phyloP scores from a whole-genome alignment of 495 filamentous ascomycete genomes.

The Cercophora samala region DNA sequence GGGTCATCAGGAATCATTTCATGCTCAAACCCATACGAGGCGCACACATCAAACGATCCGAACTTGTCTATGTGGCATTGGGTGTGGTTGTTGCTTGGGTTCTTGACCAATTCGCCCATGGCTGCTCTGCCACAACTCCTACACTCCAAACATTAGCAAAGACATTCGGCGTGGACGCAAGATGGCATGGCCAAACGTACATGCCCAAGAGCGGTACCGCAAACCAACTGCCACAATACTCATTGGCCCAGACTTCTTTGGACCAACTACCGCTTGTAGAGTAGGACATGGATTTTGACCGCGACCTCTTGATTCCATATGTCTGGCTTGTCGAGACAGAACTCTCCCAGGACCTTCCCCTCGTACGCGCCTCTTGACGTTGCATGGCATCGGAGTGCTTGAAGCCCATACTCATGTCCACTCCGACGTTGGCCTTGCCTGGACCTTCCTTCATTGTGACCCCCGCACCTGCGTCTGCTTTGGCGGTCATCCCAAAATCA shows the following conservation, averaged over 20 bases:
- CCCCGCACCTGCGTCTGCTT: background rate
- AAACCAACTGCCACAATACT: slow-evolving; percentile 1
- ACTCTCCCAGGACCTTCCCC: too few species aligned
- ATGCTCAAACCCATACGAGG: background rate
- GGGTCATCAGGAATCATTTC: background rate
- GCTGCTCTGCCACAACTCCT: background rate
- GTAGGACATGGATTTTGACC: background rate
- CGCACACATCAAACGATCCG: background rate
- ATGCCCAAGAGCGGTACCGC: background rate
- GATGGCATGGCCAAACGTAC: background rate
- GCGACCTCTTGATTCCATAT: background rate
- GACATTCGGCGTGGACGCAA: background rate
- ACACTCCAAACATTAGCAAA: background rate
- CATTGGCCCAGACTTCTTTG: background rate
- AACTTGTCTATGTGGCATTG: background rate
- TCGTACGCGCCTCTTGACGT: too few species aligned
- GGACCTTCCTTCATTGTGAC: background rate
- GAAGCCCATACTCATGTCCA: background rate
- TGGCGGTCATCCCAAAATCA: background rate
- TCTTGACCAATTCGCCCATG: background rate
- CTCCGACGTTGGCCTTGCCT: too few species aligned
- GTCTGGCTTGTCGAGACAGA: background rate
- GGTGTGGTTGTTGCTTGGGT: background rate
- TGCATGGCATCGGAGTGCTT: background rate
- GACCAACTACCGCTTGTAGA: background rate